Percentiles rank a stretch among this genome's conserved stretches.
These are phyloP conservation scores for Casuarina cunninghamiana DNA, from an alignment of 306 rosid species.

Conservation along the genomic window DNA sequence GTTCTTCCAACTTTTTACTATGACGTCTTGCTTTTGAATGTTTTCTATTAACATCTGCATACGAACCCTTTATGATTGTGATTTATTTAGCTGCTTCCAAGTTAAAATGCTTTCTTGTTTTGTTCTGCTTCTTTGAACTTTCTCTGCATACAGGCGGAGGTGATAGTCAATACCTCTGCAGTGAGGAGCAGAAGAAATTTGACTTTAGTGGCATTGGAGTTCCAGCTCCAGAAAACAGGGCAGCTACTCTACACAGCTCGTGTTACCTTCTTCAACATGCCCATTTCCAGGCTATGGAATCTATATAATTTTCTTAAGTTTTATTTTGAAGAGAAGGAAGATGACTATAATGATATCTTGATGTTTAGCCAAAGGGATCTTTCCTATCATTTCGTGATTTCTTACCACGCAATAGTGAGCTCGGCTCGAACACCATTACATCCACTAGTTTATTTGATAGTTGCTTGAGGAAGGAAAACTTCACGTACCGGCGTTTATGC, in stretches of 20 bases:
- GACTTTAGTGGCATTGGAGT: slow-evolving; percentile 59
- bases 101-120: not conserved
- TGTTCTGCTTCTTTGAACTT: not conserved
- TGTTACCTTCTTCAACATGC: slow-evolving; percentile 47
- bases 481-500: too few relatives aligned
- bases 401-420: too few relatives aligned
- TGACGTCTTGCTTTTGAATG: slow-evolving; percentile 1
- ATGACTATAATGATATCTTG: not conserved
- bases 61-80: not conserved
- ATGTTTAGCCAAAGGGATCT: too few relatives aligned
- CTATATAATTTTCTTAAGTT: too few relatives aligned
- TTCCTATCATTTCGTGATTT: too few relatives aligned
- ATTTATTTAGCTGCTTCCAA: not conserved
- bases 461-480: too few relatives aligned
- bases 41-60: not conserved
- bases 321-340: not conserved
- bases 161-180: slow-evolving; percentile 51
- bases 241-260: slow-evolving; percentile 50
- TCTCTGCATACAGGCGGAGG: slow-evolving; percentile 54
- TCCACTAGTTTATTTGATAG: too few relatives aligned
- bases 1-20: not conserved
- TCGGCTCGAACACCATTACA: too few relatives aligned
- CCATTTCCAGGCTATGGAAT: slow-evolving; percentile 39
- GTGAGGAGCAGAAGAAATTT: slow-evolving; percentile 75
- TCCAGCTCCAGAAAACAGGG: slow-evolving; percentile 54